Evolutionary conservation across 2,329 filamentous ascomycete genomes (phyloP).

Genomic region (Ophiognomonia clavigignenti-juglandacearum): DNA sequence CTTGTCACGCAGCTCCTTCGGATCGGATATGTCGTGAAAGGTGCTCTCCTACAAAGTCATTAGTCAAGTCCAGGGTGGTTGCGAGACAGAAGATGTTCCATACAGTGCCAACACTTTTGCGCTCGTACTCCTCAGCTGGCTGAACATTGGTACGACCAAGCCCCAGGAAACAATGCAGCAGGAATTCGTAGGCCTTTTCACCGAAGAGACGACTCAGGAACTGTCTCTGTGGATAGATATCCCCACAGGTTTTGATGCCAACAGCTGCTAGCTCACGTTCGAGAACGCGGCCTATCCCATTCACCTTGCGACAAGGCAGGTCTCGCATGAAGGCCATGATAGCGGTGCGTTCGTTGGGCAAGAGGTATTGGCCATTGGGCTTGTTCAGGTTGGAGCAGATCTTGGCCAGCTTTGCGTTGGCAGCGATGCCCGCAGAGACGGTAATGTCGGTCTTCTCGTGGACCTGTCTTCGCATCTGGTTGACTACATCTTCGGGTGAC

Average conservation of each 20-base stretch:
- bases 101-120: slow-evolving; percentile 82
- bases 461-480: slow-evolving; percentile 73
- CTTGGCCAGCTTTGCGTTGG: slow-evolving; percentile 90
- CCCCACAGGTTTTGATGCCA: slow-evolving; percentile 81
- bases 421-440: slow-evolving; percentile 89
- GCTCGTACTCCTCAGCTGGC: slow-evolving; percentile 82
- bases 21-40: slow-evolving; percentile 73
- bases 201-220: slow-evolving; percentile 77
- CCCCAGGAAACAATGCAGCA: slow-evolving; percentile 79
- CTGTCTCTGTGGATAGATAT: slow-evolving; percentile 74
- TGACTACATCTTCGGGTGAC: slow-evolving; percentile 66
- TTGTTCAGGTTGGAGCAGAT: slow-evolving; percentile 96
- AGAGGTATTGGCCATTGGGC: slow-evolving; percentile 83
- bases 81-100: neutral
- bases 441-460: slow-evolving; percentile 75
- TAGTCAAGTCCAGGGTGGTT: neutral
- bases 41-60: slow-evolving; percentile 61
- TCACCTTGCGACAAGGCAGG: slow-evolving; percentile 84
- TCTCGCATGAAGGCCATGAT: slow-evolving; percentile 85
- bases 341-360: slow-evolving; percentile 65
- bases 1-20: slow-evolving; percentile 66
- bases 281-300: slow-evolving; percentile 89
- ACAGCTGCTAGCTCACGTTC: slow-evolving; percentile 87
- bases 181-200: slow-evolving; percentile 83
- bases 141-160: slow-evolving; percentile 80